Evolutionary conservation across 2,329 filamentous ascomycete species (phyloP), one percentile per base, ranked within the genome.

Genomic region (Talaromyces funiculosus): DNA sequence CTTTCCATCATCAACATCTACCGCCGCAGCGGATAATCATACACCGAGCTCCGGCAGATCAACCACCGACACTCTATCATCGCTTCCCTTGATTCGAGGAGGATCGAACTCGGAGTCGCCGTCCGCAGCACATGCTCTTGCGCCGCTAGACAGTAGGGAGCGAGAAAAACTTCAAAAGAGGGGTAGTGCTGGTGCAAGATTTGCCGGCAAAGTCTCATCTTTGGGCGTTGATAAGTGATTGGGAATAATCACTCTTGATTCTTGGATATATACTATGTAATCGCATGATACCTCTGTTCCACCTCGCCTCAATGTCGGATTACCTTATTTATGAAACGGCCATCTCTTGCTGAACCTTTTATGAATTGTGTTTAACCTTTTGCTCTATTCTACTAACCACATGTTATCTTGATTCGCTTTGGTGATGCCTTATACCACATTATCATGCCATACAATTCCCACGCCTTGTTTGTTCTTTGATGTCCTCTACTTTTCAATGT

Each of bases 121-220:
- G 38, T 67, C 69, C 29, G 64, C 68, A 10, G 67, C 70, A 3
- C 69, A 73, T 22, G 68, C 70, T 45, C 72, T 59, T 64, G 68
- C 65, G 56, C 70, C 57, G 9, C 61, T 72, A 35, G 74, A 76
- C 45, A 70, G 61, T 57, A 76, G 70, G 62, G 88, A 91, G 67
- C 85, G 82, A 69, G 88, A 92, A 67, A 85, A 86, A 63, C 73
- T 93, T 62, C 88, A 91, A 73, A 94, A 94, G 78, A 82, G 90
- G 63, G 86, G 90, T 64, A 92, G 89, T 71, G 89, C 87, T 26
- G 89, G 89, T 51, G 89, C 89, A 53, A 82, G 88, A 66, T 81
- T 93, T 70, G 75, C 78, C 2, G 77, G 77, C 18, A 80, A 79
- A 63, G 76, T 79, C 47, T 72, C 76, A 45, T 77, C 77, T 33